Base-by-base conservation (phyloP, 495 filamentous ascomycete species). In the Penicillium desertorum region DNA sequence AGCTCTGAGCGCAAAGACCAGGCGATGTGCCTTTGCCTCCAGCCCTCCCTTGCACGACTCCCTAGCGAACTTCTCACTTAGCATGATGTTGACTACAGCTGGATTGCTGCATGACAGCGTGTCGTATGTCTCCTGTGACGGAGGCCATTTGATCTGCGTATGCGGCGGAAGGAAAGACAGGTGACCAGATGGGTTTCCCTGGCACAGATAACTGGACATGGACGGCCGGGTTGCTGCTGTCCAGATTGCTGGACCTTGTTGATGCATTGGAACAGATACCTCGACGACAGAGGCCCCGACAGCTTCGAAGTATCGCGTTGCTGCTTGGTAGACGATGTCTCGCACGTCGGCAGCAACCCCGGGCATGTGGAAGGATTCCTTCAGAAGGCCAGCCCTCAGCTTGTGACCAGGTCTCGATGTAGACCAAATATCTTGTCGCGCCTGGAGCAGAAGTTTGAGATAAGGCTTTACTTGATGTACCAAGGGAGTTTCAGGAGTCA, bases 241-340 rank as follows among this genome's bases (percentile, higher is more conserved):
- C 80, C 79, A 86, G 54, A 83, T 76, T 17, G 61, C 51, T 6
- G 71, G 69, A 0, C 70, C 78, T 32, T 76, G 60, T 4, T 53
- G 60, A 54, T 84, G 82, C 37, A 77, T 62, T 1, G 81, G 81
- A n/a, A 86, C 71, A 8, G 72, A 78, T 19, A 84, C 67, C 10
- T 81, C 71, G 6, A 66, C 59, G 2, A 84, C 76, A 20, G 64
- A 70, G 0, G 81, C 81, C 8, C 82, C 81, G 0, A 80, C 70
- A 6, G 74, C 71, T 1, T 54, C 59, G 43, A 84, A 72, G 16
- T 62, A 72, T 6, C 60, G 59, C 57, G 52, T 76, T 5, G 76
- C 74, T 5, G 80, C 73, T 2, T 57, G 34, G 16, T 62, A 51
- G 19, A 83, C 75, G 5, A 62, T 75, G 27, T 66, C 62, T 22